A percentile compares a stretch with the other conserved stretches of the same genome.
Evolutionary conservation across 2,329 filamentous ascomycete genomes (phyloP).

Genomic region (Calonectria ilicicola): DNA sequence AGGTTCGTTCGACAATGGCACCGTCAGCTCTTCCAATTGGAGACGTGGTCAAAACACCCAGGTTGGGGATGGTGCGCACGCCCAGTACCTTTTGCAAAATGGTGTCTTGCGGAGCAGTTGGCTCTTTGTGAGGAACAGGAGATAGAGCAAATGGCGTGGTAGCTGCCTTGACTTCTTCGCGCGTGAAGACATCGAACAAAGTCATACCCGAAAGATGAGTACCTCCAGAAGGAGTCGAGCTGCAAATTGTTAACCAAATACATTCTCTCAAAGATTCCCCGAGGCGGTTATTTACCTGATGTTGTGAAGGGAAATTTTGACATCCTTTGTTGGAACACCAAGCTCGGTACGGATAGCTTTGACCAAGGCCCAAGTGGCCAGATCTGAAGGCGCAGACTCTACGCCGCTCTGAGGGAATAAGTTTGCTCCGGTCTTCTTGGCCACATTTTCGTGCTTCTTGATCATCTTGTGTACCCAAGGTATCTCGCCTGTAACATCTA

Average conservation of each 20-base stretch:
- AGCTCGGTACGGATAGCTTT: constrained; percentile 63
- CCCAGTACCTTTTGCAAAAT: constrained; percentile 63
- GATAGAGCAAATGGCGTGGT: constrained; percentile 67
- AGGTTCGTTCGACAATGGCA: constrained; percentile 69
- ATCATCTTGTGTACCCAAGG: constrained; percentile 72
- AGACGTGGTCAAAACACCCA: constrained; percentile 69
- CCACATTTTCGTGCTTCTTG: constrained; percentile 65
- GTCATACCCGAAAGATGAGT: constrained; percentile 76
- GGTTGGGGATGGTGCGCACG: constrained; percentile 58
- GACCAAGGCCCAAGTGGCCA: constrained; percentile 67
- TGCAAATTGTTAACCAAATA: constrained; percentile 26
- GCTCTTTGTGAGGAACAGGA: constrained; percentile 61
- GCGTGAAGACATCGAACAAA: constrained; percentile 64
- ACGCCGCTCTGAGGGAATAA: constrained; percentile 72
- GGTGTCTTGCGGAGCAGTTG: constrained; percentile 41
- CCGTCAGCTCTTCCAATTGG: constrained; percentile 62
- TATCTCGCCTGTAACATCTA: constrained; percentile 72
- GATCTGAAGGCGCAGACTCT: constrained; percentile 72
- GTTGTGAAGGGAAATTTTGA: constrained; percentile 62
- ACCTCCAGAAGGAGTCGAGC: constrained; percentile 68
- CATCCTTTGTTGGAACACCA: constrained; percentile 62
- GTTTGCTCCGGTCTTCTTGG: constrained; percentile 66
- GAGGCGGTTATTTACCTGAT: constrained; percentile 51
- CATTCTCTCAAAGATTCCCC: background rate
- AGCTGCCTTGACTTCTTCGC: constrained; percentile 60